Percentiles rank a stretch among this genome's conserved stretches.
Evolutionary conservation across 225 moss, liverwort and hornwort genomes (phyloP).

Genomic region (Pleurozium schreberi): DNA sequence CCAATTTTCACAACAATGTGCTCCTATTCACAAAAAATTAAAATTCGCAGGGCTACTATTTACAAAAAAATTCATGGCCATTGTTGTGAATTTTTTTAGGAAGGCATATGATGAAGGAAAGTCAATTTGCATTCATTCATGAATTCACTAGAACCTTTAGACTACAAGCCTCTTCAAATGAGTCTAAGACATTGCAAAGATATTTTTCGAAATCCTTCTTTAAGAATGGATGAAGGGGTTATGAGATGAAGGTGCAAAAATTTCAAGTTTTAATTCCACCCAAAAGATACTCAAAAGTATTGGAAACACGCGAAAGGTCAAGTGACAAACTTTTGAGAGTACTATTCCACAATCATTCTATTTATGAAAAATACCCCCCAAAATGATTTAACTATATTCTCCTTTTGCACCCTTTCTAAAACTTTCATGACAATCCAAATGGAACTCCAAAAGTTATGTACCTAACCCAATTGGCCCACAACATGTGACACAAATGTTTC

Average conservation of each 20-base stretch:
- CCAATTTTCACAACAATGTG: not conserved
- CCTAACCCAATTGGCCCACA: not conserved
- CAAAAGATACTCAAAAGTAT: not conserved
- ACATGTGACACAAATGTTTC: not conserved
- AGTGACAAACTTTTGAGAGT: accelerated
- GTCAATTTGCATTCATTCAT: not conserved
- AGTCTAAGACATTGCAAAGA: not conserved
- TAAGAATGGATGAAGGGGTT: not conserved
- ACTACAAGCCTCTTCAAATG: not conserved
- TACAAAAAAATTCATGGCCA: accelerated
- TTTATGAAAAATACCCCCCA: not conserved
- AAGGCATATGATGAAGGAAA: not conserved
- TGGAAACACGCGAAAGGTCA: not conserved
- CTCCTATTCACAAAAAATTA: not conserved
- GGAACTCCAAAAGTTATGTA: not conserved
- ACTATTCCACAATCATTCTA: not conserved
- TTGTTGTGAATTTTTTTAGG: not conserved
- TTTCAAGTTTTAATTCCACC: not conserved
- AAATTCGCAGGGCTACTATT: not conserved
- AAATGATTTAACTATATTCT: accelerated
- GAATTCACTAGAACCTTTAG: accelerated
- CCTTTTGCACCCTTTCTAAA: not conserved
- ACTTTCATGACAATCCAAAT: not conserved
- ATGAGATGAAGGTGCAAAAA: not conserved
- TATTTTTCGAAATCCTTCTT: not conserved